Evolutionary conservation across 768 basidiomycete genomes (phyloP), one percentile per base, ranked within the genome.

Genomic region (Lentinula raphanica): DNA sequence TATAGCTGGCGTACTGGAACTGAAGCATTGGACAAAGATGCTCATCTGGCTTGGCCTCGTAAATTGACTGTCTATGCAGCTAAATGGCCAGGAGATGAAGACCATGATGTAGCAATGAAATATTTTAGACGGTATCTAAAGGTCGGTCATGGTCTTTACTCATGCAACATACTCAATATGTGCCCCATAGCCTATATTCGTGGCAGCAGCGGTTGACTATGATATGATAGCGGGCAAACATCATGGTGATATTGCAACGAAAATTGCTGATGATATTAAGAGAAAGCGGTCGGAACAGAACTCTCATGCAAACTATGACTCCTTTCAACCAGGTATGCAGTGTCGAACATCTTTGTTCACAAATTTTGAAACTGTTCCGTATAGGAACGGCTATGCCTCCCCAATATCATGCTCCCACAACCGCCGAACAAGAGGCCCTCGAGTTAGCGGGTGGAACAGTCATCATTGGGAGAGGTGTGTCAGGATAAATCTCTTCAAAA

Each of bases 121-220:
- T 92, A 93, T 77, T 98, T 98, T 77, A 88, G 91, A 71, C 93
- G 91, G 79, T 98, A 97, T 74, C 85, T 98, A 76, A 96, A 97
- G 89, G 97, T 97, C 62, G 62, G 84, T 65, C 48, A 56, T 55
- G 39, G 56, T 58, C 31, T 57, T 63, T 54, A 62, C 66, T 61
- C 61, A 15, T 48, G 48, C 39, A 39, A 62, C 39, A 5, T 28
- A 32, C 42, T 56, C 13, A 66, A 44, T 55, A 15, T 59, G 35
- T 51, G n/a, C 42, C 45, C 46, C 53, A 58, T 66, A 99, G 97
- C 97, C 97, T 8, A 82, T 96, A 57, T 79, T 99, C 5, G 90
- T 95, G 35, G 94, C 96, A 5, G 94, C 94, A 2, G 97, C 94
- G 0, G 76, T 98, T 35, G 97, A 99, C 78, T 99, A 91, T 70